Evolutionary conservation across 768 basidiomycete species (phyloP).

Genomic region (Xerocomellus amylosporus): DNA sequence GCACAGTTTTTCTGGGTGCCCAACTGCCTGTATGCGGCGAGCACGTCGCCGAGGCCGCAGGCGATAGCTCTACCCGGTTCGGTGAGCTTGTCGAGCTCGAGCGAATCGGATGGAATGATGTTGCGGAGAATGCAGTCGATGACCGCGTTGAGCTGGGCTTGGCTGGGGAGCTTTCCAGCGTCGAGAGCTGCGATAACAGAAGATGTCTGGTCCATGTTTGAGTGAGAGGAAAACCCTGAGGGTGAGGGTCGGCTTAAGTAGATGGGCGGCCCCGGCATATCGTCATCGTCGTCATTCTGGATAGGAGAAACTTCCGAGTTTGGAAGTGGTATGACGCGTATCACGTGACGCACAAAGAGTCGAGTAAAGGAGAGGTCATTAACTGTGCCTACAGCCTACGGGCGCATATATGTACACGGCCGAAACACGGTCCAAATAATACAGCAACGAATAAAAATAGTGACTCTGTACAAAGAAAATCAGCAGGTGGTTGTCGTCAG

Average conservation of each 20-base stretch:
- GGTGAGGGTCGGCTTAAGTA: background rate
- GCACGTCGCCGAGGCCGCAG: slow-evolving; percentile 45
- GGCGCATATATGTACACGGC: slow-evolving; percentile 12
- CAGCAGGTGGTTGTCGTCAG: background rate
- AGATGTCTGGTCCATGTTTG: slow-evolving; percentile 59
- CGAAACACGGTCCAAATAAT: background rate
- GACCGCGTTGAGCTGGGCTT: slow-evolving; percentile 50
- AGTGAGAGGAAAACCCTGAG: background rate
- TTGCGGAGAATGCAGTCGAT: slow-evolving; percentile 56
- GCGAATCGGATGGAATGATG: slow-evolving; percentile 43
- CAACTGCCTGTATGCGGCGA: slow-evolving; percentile 57
- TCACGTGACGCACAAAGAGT: slow-evolving; percentile 16
- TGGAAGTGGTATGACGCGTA: slow-evolving; percentile 4
- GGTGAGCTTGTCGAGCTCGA: slow-evolving; percentile 44
- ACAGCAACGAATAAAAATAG: slow-evolving; percentile 12
- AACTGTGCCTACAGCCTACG: background rate
- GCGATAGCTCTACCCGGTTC: slow-evolving; percentile 54
- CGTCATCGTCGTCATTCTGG: slow-evolving; percentile 14
- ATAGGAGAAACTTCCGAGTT: slow-evolving; percentile 16
- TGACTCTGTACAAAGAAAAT: slow-evolving; percentile 1
- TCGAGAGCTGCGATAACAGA: slow-evolving; percentile 65
- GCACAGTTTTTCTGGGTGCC: slow-evolving; percentile 57
- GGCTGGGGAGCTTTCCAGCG: slow-evolving; percentile 68
- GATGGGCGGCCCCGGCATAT: background rate
- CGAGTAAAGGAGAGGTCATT: background rate